Percentiles rank a stretch among this genome's conserved stretches.
Evolutionary conservation across 208 protist genomes (phyloP).

Genomic region (Leishmania aethiopica): DNA sequence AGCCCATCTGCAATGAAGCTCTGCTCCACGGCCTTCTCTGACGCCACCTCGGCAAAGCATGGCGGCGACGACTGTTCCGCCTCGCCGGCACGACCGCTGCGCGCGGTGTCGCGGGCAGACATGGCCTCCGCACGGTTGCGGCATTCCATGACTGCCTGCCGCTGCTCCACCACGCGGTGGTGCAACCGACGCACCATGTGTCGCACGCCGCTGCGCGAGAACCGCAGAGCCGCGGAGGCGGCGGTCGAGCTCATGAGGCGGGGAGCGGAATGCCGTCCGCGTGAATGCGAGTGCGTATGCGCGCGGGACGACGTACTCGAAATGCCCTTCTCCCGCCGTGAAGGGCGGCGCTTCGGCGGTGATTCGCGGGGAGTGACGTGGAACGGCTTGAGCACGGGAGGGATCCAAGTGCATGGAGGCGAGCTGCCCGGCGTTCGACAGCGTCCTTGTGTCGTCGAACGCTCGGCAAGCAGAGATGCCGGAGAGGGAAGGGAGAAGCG

Average conservation of each 20-base stretch:
- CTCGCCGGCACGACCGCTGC: constrained; percentile 8
- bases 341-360: background rate
- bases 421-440: background rate
- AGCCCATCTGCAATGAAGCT: constrained; percentile 56
- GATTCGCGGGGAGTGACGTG: background rate
- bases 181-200: constrained; percentile 60
- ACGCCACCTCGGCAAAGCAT: constrained; percentile 71
- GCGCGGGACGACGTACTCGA: background rate
- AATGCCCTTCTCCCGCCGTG: background rate
- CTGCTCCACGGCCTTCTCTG: constrained; percentile 54
- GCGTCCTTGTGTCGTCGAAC: background rate
- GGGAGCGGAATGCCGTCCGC: background rate
- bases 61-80: constrained; percentile 19
- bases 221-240: constrained; percentile 21
- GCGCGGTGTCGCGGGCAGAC: constrained; percentile 43
- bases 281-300: background rate
- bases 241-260: constrained; percentile 14
- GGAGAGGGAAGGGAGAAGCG: background rate
- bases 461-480: background rate
- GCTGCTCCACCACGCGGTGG: constrained; percentile 54
- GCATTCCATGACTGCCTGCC: constrained; percentile 57
- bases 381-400: background rate
- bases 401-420: background rate
- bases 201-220: constrained; percentile 46
- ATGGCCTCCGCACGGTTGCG: constrained; percentile 57